Evolutionary conservation across 1,284 basidiomycete genomes (phyloP), one percentile per base, ranked within the genome.

Genomic region (Marasmius tenuissimus): DNA sequence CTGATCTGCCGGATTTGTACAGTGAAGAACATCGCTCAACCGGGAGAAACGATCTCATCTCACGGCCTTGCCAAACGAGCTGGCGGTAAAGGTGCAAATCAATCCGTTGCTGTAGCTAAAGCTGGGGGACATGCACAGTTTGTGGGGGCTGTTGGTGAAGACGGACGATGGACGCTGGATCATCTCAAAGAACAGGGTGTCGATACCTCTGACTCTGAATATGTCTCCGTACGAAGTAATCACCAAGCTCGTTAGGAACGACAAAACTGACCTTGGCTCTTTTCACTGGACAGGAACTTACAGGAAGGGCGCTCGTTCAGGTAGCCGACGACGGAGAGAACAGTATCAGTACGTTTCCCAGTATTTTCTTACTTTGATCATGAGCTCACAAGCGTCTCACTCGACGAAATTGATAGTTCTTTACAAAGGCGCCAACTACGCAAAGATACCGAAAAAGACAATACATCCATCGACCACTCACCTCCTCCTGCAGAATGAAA

Each of bases 41-140:
- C 84, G 4, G 84, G 84, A 39, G 78, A 86, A 70, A 87, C 85
- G 0, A 81, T 85, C 20, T 84, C 83, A 1, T 85, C 85, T 8
- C 70, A 73, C 39, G 67, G 66, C 7, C 78, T 82, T 57, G 78
- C 80, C 54, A 77, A 79, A 57, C 76, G 81, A 0, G 74, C 80
- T 3, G 85, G 85, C 1, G 85, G 85, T 1, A 86, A 86, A 69
- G 85, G 85, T 37, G 84, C 82, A 5, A 87, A 87, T 69, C 85
- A 87, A 68, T 81, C 85, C 6, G 80, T 81, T 2, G 83, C 85
- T 5, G 75, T 85, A 18, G 78, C 80, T 2, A 77, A 76, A 49
- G 84, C 85, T 12, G 82, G 81, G 20, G 78, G 62, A 1, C 62
- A 57, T 10, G 83, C 79, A 12, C 70, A 73, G 53, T 76, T 86